Evolutionary conservation across 306 rosid genomes (phyloP).

Genomic region (Trifolium dubium): DNA sequence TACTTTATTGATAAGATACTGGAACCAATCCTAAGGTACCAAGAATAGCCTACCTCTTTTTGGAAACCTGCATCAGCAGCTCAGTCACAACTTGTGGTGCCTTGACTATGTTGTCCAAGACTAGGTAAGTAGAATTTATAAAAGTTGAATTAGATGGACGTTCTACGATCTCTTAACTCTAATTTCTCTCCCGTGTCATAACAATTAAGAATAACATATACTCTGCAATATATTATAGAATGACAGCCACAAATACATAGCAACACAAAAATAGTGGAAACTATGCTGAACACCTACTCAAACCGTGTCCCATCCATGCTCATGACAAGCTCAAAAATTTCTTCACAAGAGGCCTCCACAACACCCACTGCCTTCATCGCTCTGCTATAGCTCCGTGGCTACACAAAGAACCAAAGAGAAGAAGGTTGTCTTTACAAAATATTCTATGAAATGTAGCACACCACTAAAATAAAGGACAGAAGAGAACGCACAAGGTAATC

Average conservation of each 20-base stretch:
- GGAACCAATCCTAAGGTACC: slow-evolving; percentile 12
- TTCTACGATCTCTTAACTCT: slow-evolving; percentile 15
- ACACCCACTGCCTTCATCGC: slow-evolving; percentile 99
- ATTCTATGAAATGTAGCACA: slow-evolving; percentile 27
- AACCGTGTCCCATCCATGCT: slow-evolving; percentile 99
- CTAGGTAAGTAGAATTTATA: background rate
- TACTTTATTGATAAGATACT: slow-evolving; percentile 32
- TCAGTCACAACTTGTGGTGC: slow-evolving; percentile 8
- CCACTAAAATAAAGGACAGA: slow-evolving; percentile 36
- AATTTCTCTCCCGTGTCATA: slow-evolving; percentile 12
- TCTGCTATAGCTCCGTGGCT: slow-evolving; percentile 98
- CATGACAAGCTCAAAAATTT: slow-evolving; percentile 97
- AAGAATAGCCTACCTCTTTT: slow-evolving; percentile 17
- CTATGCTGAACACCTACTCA: slow-evolving; percentile 81
- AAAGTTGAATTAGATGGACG: slow-evolving; percentile 15
- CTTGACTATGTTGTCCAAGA: slow-evolving; percentile 27
- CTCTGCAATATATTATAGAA: slow-evolving; percentile 21
- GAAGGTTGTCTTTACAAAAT: slow-evolving; percentile 42
- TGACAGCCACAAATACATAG: slow-evolving; percentile 26
- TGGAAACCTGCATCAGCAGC: slow-evolving; percentile 13
- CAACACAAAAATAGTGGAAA: slow-evolving; percentile 22
- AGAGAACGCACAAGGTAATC: slow-evolving; percentile 87
- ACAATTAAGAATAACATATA: slow-evolving; percentile 27
- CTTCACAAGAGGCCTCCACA: slow-evolving; percentile 97
- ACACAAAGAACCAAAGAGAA: slow-evolving; percentile 52